These are phyloP conservation scores for Neurospora tetraspora DNA, from an alignment of 495 filamentous ascomycete species.

Conservation along the genomic window DNA sequence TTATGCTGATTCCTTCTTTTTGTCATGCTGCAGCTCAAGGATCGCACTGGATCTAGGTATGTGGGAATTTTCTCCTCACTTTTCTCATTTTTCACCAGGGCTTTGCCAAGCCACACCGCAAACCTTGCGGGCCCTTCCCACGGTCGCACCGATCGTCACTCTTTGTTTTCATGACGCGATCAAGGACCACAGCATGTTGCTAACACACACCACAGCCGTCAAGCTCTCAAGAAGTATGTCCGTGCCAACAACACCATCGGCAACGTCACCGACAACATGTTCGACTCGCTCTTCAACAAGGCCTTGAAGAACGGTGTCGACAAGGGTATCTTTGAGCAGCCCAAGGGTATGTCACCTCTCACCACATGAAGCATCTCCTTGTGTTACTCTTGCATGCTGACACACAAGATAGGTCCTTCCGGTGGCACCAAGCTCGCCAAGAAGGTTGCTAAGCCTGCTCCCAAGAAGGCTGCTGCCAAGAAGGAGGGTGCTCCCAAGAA, in stretches of 20 bases:
- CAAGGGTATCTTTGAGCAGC: conserved; percentile 80
- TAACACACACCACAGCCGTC: conserved; percentile 54
- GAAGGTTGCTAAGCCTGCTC: conserved; percentile 47
- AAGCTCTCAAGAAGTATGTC: conserved; percentile 97
- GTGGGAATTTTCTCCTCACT: conserved; percentile 11
- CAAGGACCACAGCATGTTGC: conserved; percentile 16
- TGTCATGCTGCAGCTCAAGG: conserved; percentile 45
- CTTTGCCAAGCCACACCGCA: conserved; percentile 4
- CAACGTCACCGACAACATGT: conserved; percentile 56
- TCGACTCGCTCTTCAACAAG: conserved; percentile 89
- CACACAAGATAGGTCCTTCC: conserved; percentile 55
- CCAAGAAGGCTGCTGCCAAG: conserved; percentile 36
- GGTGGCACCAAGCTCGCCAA: conserved; percentile 95
- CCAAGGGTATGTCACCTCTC: conserved; percentile 66
- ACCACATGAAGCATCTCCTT: not conserved
- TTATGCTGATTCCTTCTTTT: conserved; percentile 36
- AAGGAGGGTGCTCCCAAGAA: conserved; percentile 33
- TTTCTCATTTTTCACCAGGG: conserved; percentile 1
- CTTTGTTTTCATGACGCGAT: conserved; percentile 2
- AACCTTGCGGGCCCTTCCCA: not conserved
- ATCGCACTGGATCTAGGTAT: conserved; percentile 56
- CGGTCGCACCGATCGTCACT: not conserved
- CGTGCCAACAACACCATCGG: conserved; percentile 82
- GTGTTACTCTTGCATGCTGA: too few species aligned
- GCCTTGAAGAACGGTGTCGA: conserved; percentile 84